phyloP scores from a whole-genome alignment of 225 moss, liverwort and hornwort species.

The Pseudoscleropodium purum region DNA sequence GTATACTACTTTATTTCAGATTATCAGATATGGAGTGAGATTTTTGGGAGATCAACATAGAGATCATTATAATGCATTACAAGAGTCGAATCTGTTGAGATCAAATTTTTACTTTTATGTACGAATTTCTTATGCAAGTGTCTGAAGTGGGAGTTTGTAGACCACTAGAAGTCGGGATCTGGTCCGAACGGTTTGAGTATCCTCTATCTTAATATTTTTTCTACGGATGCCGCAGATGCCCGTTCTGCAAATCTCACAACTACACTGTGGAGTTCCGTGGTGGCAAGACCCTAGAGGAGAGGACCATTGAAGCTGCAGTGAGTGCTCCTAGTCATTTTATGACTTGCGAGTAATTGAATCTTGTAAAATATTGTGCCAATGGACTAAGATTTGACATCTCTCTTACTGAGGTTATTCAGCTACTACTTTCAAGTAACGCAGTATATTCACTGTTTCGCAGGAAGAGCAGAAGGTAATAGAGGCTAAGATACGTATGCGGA shows the following conservation, averaged over 20 bases:
- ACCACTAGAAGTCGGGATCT: background rate
- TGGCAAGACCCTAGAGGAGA: conserved; percentile 42
- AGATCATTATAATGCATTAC: background rate
- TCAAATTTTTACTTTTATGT: background rate
- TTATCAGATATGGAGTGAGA: background rate
- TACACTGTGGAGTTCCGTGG: conserved; percentile 54
- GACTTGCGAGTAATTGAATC: background rate
- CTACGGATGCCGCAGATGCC: conserved; percentile 19
- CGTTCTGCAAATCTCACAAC: conserved; percentile 55
- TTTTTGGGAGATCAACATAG: background rate
- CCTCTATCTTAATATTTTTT: background rate
- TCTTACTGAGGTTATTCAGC: background rate
- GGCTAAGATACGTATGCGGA: conserved; percentile 54
- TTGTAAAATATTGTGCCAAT: background rate
- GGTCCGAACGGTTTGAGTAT: background rate
- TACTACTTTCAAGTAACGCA: background rate
- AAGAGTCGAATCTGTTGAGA: background rate
- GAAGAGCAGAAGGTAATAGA: conserved; percentile 61
- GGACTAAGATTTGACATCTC: background rate
- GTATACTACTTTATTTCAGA: background rate
- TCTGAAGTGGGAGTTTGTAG: background rate
- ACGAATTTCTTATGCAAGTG: background rate
- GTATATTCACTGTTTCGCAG: background rate
- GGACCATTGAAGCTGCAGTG: conserved; percentile 50
- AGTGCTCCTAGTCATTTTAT: background rate